Conservation (phyloP, 306 rosid genomes). For the Corylus heterophylla region DNA sequence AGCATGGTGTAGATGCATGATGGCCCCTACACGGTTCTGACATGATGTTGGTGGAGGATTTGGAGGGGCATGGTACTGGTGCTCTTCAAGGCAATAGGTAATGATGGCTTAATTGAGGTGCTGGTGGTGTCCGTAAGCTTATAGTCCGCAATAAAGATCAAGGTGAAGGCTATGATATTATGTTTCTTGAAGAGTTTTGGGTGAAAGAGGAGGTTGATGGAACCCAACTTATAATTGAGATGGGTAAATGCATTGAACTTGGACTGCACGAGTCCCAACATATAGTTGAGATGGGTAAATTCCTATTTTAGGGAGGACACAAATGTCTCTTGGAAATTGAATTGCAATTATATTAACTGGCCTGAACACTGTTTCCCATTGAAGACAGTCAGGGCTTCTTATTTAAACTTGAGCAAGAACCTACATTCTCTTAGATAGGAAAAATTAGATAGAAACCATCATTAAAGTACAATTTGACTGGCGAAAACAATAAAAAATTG, state of each 20-base stretch:
- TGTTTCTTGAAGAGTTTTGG: neutral
- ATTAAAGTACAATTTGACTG: neutral
- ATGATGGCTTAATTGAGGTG: neutral
- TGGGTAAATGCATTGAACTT: constrained; percentile 5
- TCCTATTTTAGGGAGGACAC: neutral
- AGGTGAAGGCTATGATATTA: constrained; percentile 1
- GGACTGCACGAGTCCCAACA: neutral
- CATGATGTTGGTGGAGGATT: constrained; percentile 3
- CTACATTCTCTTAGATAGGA: neutral
- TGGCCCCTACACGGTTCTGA: neutral
- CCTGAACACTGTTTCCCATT: neutral
- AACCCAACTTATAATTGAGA: constrained; percentile 1
- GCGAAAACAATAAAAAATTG: neutral
- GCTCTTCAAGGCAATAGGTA: neutral
- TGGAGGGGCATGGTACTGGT: neutral
- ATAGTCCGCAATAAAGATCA: neutral
- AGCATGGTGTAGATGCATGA: neutral
- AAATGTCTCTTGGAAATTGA: neutral
- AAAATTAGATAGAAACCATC: neutral
- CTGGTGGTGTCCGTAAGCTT: neutral
- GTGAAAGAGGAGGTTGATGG: neutral
- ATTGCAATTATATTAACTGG: neutral
- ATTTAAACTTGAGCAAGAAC: neutral
- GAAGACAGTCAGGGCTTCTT: neutral
- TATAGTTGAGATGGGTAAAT: neutral